A percentile compares a stretch with the other conserved stretches of the same genome.
These are phyloP conservation scores for Euphorbia pulcherrima DNA, from an alignment of 345 rosid genomes.

Conservation along the genomic window DNA sequence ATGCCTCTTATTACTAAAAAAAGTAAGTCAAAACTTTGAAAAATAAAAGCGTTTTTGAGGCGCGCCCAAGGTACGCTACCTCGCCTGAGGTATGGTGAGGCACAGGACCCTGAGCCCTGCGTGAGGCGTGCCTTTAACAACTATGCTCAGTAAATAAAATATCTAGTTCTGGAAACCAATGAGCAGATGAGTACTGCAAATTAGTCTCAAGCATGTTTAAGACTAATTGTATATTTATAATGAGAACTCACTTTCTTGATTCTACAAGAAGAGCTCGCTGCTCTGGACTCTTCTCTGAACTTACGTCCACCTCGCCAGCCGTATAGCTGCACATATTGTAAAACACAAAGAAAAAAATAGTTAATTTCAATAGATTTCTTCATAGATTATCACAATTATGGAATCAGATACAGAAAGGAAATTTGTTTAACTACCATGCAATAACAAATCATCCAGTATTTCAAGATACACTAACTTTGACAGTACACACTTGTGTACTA, in stretches of 20 bases:
- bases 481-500: not conserved
- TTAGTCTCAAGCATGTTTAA: not conserved
- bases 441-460: not conserved
- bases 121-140: no score
- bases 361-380: not conserved
- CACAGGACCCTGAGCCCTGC: no score
- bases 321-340: constrained; percentile 33
- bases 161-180: not conserved
- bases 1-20: no score
- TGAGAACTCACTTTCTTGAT: constrained; percentile 55
- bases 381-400: not conserved
- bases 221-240: not conserved
- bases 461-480: not conserved
- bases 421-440: not conserved
- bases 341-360: constrained; percentile 14
- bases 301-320: constrained; percentile 44
- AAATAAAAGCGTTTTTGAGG: no score
- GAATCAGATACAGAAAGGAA: not conserved
- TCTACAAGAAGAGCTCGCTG: constrained; percentile 79
- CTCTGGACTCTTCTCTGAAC: constrained; percentile 46
- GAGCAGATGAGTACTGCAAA: not conserved
- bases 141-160: no score
- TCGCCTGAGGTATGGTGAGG: no score
- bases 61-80: no score
- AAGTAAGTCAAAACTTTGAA: no score